Percentiles rank a stretch among this genome's conserved stretches.
Conservation (phyloP, 768 basidiomycete species). For the Trametes sanguinea region DNA sequence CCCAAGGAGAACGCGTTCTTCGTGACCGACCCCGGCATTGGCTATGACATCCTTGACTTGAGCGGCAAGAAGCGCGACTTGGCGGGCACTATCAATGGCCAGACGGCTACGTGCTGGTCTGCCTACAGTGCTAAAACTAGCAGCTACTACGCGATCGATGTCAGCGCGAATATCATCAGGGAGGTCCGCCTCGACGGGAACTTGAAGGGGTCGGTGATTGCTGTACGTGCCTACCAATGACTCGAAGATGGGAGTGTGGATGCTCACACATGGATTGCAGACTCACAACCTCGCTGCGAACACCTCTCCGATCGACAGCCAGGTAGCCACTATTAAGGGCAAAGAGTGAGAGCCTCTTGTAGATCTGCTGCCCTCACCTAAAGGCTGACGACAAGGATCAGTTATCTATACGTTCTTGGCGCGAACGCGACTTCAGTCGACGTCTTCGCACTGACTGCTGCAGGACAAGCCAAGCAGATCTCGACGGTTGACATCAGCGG, state of each 20-base stretch:
- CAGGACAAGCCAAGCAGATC: conserved; percentile 38
- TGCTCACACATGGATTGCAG: background rate
- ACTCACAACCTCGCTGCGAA: conserved; percentile 18
- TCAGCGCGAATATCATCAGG: conserved; percentile 33
- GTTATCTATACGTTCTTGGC: conserved; percentile 44
- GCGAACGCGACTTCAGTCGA: conserved; percentile 41
- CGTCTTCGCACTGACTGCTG: conserved; percentile 41
- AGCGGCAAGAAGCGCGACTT: conserved; percentile 14
- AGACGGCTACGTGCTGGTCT: conserved; percentile 35
- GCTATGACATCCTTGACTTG: conserved; percentile 35
- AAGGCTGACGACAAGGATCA: conserved; percentile 16
- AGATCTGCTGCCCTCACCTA: background rate
- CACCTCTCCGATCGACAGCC: conserved; percentile 32
- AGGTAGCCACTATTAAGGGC: conserved; percentile 30
- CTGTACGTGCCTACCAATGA: conserved; percentile 29
- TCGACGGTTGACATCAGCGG: conserved; percentile 36
- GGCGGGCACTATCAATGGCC: conserved; percentile 26
- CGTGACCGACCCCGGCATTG: conserved; percentile 32
- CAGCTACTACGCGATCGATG: conserved; percentile 34
- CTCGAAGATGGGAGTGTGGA: too few relatives aligned
- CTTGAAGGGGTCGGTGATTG: conserved; percentile 45
- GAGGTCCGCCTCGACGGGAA: conserved; percentile 50
- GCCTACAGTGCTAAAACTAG: conserved; percentile 31
- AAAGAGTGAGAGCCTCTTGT: conserved; percentile 31
- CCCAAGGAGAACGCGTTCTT: conserved; percentile 33